phyloP scores from a whole-genome alignment of 371 early-diverging fungal genomes.

The Rhizopus sp. region DNA sequence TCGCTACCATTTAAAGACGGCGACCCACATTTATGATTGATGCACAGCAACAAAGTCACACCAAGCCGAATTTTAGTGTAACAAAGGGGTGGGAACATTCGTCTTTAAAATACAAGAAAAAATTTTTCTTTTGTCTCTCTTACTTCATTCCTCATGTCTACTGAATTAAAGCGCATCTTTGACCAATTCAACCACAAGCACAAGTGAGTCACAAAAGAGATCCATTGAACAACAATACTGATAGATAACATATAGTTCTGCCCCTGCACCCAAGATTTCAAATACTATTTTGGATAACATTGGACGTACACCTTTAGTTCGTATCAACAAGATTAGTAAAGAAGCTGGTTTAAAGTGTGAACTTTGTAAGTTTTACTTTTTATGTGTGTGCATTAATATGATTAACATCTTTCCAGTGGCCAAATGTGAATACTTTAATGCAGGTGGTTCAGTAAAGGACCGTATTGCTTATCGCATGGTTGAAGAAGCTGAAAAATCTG shows the following conservation, averaged over 20 bases:
- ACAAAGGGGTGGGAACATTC: constrained; percentile 11
- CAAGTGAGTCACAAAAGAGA: constrained; percentile 12
- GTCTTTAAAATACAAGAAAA: constrained; percentile 4
- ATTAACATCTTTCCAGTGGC: constrained; percentile 63
- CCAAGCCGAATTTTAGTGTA: background rate
- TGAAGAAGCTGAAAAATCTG: constrained; percentile 91
- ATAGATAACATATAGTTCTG: constrained; percentile 21
- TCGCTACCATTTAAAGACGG: no score
- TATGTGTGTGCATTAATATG: background rate
- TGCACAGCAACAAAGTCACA: no score
- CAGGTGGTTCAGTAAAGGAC: constrained; percentile 98
- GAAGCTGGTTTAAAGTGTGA: constrained; percentile 91
- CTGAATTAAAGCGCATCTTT: constrained; percentile 21
- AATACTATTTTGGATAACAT: constrained; percentile 89
- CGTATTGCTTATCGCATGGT: constrained; percentile 96
- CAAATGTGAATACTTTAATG: constrained; percentile 98
- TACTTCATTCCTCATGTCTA: constrained; percentile 13
- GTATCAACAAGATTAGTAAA: constrained; percentile 85
- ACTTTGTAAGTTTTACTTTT: constrained; percentile 67
- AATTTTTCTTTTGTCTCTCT: constrained; percentile 4
- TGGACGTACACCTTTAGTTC: constrained; percentile 94
- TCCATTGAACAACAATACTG: background rate
- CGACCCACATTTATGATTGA: no score
- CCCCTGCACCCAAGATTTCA: constrained; percentile 68
- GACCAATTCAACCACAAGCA: constrained; percentile 24